A percentile compares a stretch with the other conserved stretches of the same genome.
Evolutionary conservation across 441 rosid species (phyloP).

Genomic region (Euphorbia celastroides): DNA sequence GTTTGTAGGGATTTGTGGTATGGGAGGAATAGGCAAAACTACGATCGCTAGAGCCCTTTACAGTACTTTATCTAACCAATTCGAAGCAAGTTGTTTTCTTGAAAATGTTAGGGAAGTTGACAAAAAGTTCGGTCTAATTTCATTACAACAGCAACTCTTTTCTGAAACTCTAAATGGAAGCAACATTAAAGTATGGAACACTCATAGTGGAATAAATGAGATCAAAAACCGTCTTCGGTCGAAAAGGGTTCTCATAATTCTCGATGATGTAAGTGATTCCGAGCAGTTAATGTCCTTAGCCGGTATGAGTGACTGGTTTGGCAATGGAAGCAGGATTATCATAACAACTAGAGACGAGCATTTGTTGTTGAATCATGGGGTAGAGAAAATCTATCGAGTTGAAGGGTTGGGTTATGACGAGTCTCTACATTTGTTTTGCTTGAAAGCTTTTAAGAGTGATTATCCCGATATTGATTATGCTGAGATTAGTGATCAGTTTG

Average conservation of each 20-base stretch:
- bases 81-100: conserved; percentile 11
- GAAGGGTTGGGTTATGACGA: conserved; percentile 2
- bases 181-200: background rate
- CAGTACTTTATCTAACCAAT: background rate
- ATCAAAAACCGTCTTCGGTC: background rate
- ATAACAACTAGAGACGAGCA: conserved; percentile 22
- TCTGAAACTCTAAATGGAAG: background rate
- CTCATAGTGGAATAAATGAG: background rate
- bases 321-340: conserved; percentile 19
- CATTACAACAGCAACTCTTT: conserved; percentile 4
- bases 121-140: background rate
- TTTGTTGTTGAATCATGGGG: conserved; percentile 5
- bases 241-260: conserved; percentile 9
- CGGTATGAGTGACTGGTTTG: conserved; percentile 20
- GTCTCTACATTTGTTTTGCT: conserved; percentile 9
- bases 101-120: conserved; percentile 1
- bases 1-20: conserved; percentile 8
- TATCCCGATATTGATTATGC: background rate
- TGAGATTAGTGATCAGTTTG: background rate
- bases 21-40: conserved; percentile 14
- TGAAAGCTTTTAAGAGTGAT: conserved; percentile 4
- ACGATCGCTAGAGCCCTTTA: conserved; percentile 7
- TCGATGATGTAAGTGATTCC: conserved; percentile 9
- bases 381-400: conserved; percentile 7
- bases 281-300: conserved; percentile 11